Evolutionary conservation across 2,329 filamentous ascomycete species (phyloP).

Genomic region (Didymella sp.): DNA sequence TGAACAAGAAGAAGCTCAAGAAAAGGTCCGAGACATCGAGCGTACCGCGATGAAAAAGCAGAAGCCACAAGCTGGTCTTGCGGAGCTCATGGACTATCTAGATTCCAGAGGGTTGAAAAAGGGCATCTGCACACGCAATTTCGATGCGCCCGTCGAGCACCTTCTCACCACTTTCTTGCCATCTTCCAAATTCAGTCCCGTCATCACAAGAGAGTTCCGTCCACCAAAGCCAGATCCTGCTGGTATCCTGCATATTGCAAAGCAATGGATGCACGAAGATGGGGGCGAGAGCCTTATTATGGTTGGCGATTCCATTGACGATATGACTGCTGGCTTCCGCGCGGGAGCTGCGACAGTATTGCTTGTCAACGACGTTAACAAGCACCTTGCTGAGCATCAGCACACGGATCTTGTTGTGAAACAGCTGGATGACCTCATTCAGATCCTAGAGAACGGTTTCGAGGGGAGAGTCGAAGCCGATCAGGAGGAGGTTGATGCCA

Average conservation of each 20-base stretch:
- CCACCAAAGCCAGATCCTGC: conserved; percentile 89
- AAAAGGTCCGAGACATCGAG: conserved; percentile 80
- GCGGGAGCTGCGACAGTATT: conserved; percentile 92
- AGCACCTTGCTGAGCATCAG: conserved; percentile 70
- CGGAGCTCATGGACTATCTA: conserved; percentile 81
- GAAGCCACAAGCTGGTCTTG: conserved; percentile 80
- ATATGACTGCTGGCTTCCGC: conserved; percentile 84
- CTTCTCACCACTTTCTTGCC: conserved; percentile 77
- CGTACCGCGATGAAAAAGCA: conserved; percentile 80
- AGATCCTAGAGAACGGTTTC: conserved; percentile 77
- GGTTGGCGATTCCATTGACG: conserved; percentile 76
- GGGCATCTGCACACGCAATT: conserved; percentile 93
- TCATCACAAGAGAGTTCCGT: conserved; percentile 82
- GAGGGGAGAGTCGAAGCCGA: conserved; percentile 55
- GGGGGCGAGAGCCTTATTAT: conserved; percentile 58
- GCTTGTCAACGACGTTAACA: conserved; percentile 82
- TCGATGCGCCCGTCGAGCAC: conserved; percentile 75
- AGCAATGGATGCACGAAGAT: conserved; percentile 67
- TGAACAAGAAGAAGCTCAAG: conserved; percentile 70
- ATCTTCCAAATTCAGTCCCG: conserved; percentile 72
- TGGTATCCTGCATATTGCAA: conserved; percentile 85
- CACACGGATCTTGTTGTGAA: conserved; percentile 78
- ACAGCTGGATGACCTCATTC: conserved; percentile 75
- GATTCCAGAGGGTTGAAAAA: conserved; percentile 71
- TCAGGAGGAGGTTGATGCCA: conserved; percentile 37